Base-by-base conservation (phyloP, 495 filamentous ascomycete genomes). In the Baudoinia panamericana region DNA sequence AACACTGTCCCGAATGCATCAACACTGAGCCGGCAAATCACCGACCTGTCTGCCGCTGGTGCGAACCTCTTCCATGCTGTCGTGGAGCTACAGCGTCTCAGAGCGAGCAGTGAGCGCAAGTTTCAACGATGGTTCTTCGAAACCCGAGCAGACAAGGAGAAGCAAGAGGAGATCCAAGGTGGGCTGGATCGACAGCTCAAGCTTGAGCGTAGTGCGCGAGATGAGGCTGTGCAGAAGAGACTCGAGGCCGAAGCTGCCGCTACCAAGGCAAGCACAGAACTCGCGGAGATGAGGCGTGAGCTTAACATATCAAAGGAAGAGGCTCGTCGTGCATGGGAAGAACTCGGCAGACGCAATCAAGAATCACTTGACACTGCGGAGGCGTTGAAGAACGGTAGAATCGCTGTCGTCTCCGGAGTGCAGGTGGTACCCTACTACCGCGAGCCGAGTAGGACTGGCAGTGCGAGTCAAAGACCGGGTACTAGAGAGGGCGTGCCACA, bases 61-160 rank as follows among this genome's bases (percentile, higher is more conserved):
- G 92, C 90, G 16, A 97, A 96, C 54, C 70, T 97, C 5, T 97
- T 97, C 58, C 90, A 96, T 56, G 90, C 92, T 5, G 87, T 97
- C 1, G 88, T 97, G 11, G 90, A 97, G 56, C 65, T 97, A 23
- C 90, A 97, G 54, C 78, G 90, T n/a, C 69, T 97, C 11, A 83
- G 90, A 16, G 90, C 92, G 15, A 92, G 83, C 16, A 94, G 86
- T 1, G 92, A 96, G 59, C 73, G 92, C 25, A 96, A 96, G 56
- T 97, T 97, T 57, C 92, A 96, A 59, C 77, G 92, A 28, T 97
- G 90, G 90, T 95, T 95, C 62, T 92, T 93, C 56, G 90, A 97
- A 51, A 93, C 84, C 2, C 75, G 87, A 30, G 69, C 75, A 27
- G 86, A 95, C 41, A 74, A 92, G 50, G 90, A 97, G 64, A 78